Evolutionary conservation across 345 rosid genomes (phyloP).

Genomic region (Dovyalis caffra): DNA sequence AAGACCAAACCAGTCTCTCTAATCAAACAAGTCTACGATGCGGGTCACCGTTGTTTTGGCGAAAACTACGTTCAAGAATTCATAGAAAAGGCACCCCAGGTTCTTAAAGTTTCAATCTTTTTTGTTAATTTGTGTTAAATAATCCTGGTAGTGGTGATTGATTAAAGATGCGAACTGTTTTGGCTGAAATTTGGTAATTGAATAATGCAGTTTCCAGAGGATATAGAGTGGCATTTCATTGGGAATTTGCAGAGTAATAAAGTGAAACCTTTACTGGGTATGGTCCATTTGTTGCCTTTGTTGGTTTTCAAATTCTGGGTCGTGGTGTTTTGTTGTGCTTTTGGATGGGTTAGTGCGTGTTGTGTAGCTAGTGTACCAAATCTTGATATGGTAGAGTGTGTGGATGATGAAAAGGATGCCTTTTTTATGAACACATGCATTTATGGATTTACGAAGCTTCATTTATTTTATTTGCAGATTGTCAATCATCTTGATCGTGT

Average conservation of each 20-base stretch:
- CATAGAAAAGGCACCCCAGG: slow-evolving; percentile 93
- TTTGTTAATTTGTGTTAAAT: not conserved
- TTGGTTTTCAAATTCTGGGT: not conserved
- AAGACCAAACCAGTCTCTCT: slow-evolving; percentile 83
- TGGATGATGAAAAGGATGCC: slow-evolving; percentile 78
- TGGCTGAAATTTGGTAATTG: not conserved
- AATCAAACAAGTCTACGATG: slow-evolving; percentile 72
- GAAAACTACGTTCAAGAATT: slow-evolving; percentile 93
- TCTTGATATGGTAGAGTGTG: slow-evolving; percentile 80
- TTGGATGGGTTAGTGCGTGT: not conserved
- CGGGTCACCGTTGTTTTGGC: slow-evolving; percentile 83
- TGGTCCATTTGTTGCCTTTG: slow-evolving; percentile 14
- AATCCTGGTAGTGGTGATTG: too few relatives aligned
- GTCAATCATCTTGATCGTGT: slow-evolving; percentile 77
- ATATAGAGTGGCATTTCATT: slow-evolving; percentile 92
- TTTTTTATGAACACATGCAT: not conserved
- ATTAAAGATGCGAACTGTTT: not conserved
- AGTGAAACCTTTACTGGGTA: slow-evolving; percentile 87
- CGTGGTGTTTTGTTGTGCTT: not conserved
- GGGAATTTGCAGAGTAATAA: slow-evolving; percentile 97
- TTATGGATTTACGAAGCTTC: not conserved
- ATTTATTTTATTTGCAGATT: slow-evolving; percentile 44
- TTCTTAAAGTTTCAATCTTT: slow-evolving; percentile 11
- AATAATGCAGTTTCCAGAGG: slow-evolving; percentile 75
- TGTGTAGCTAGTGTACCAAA: slow-evolving; percentile 84